Evolutionary conservation across 2,329 filamentous ascomycete species (phyloP).

Genomic region (Aspergillus pseudoviridinutans): DNA sequence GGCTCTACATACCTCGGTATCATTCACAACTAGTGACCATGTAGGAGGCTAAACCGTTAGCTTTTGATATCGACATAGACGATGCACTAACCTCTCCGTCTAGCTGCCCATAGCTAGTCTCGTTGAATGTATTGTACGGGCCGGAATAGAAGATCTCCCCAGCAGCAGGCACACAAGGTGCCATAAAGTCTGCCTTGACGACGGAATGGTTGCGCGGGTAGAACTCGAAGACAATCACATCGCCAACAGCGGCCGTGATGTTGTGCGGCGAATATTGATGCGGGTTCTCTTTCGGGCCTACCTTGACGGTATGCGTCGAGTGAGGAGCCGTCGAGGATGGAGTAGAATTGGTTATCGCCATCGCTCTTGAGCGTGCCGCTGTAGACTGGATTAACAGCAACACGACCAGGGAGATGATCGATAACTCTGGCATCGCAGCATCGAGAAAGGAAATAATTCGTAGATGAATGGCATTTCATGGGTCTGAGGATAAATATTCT

Average conservation of each 20-base stretch:
- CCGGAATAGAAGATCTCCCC: conserved; percentile 28
- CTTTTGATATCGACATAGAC: background rate
- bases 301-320: conserved; percentile 31
- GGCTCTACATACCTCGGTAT: conserved; percentile 43
- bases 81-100: conserved; percentile 25
- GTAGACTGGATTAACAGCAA: background rate
- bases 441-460: background rate
- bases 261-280: conserved; percentile 29
- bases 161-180: conserved; percentile 59
- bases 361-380: background rate
- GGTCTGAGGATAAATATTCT: too few species aligned
- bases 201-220: conserved; percentile 62
- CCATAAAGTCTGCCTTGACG: conserved; percentile 55
- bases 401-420: background rate
- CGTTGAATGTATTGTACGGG: conserved; percentile 43
- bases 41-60: conserved; percentile 28
- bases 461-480: background rate
- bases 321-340: background rate
- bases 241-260: conserved; percentile 28
- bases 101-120: conserved; percentile 41
- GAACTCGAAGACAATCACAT: conserved; percentile 53
- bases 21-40: conserved; percentile 49
- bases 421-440: background rate
- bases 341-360: too few species aligned
- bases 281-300: conserved; percentile 28